Percentiles rank a stretch among this genome's conserved stretches.
Conservation (phyloP, 208 protist species). For the Leishmania turanica region DNA sequence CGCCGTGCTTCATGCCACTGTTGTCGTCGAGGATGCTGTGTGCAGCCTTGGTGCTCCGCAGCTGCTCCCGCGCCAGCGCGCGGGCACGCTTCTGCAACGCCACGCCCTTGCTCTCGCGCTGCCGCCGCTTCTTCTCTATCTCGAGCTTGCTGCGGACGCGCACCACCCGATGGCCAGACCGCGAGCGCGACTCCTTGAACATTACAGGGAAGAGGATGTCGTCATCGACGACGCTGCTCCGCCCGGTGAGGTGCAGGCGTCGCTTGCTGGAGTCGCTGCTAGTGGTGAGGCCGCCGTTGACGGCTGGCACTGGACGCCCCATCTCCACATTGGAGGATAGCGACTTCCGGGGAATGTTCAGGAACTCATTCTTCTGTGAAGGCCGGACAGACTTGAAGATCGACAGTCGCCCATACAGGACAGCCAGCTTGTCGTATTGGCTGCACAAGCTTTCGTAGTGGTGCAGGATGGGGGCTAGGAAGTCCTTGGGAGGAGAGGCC, state of each 20-base stretch:
- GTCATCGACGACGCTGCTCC: conserved; percentile 35
- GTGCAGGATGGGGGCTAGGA: conserved; percentile 76
- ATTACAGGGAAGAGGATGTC: conserved; percentile 81
- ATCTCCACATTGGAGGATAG: conserved; percentile 54
- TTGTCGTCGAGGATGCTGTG: conserved; percentile 35
- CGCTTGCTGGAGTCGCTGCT: not conserved
- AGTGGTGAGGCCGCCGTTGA: conserved; percentile 3
- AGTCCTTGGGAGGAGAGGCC: conserved; percentile 64
- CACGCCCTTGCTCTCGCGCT: conserved; percentile 25
- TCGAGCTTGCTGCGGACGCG: conserved; percentile 55
- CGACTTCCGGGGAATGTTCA: conserved; percentile 50
- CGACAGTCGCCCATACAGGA: conserved; percentile 75
- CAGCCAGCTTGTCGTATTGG: conserved; percentile 72
- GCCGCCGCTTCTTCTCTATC: conserved; percentile 30
- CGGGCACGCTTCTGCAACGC: conserved; percentile 44
- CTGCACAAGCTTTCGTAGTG: conserved; percentile 70
- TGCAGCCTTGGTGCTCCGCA: conserved; percentile 19
- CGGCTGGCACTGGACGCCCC: conserved; percentile 12
- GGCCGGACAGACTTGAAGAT: conserved; percentile 83
- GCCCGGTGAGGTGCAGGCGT: conserved; percentile 18
- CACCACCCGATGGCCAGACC: conserved; percentile 44
- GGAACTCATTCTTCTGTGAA: conserved; percentile 60
- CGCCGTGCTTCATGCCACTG: conserved; percentile 17
- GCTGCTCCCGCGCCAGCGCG: conserved; percentile 15
- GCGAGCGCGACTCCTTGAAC: conserved; percentile 74